Evolutionary conservation across 768 basidiomycete genomes (phyloP).

Genomic region (Tulasnella sp.): DNA sequence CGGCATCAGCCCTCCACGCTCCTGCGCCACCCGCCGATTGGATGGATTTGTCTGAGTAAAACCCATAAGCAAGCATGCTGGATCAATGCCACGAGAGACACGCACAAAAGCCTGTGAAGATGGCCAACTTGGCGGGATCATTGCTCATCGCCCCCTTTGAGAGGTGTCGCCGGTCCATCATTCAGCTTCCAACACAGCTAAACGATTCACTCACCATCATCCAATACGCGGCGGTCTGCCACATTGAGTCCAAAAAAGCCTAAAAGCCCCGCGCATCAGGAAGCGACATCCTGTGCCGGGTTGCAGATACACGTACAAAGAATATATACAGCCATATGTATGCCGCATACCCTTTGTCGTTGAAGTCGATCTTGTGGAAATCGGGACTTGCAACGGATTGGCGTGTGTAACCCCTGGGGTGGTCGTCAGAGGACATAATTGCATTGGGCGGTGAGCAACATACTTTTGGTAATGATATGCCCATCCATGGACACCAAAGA

Average conservation of each 20-base stretch:
- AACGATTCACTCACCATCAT: neutral
- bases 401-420: slow-evolving; percentile 45
- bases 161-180: slow-evolving; percentile 45
- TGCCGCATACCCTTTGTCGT: slow-evolving; percentile 40
- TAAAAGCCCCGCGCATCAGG: neutral
- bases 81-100: neutral
- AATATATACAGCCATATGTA: slow-evolving; percentile 35
- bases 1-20: slow-evolving; percentile 18
- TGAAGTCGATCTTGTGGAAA: slow-evolving; percentile 44
- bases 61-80: neutral
- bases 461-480: slow-evolving; percentile 64
- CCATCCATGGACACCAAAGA: slow-evolving; percentile 63
- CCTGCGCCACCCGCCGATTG: slow-evolving; percentile 22
- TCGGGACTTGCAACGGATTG: slow-evolving; percentile 29
- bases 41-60: slow-evolving; percentile 14
- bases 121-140: slow-evolving; percentile 63
- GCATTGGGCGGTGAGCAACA: too few species aligned
- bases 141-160: slow-evolving; percentile 63
- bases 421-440: neutral
- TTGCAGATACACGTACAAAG: neutral
- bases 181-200: slow-evolving; percentile 33
- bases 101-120: slow-evolving; percentile 69
- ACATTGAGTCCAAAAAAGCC: slow-evolving; percentile 64
- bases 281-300: slow-evolving; percentile 30
- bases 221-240: slow-evolving; percentile 51